Percentiles rank a stretch among this genome's conserved stretches.
Conservation (phyloP, 2,329 filamentous ascomycete species). For the Penicillium corylophilum region DNA sequence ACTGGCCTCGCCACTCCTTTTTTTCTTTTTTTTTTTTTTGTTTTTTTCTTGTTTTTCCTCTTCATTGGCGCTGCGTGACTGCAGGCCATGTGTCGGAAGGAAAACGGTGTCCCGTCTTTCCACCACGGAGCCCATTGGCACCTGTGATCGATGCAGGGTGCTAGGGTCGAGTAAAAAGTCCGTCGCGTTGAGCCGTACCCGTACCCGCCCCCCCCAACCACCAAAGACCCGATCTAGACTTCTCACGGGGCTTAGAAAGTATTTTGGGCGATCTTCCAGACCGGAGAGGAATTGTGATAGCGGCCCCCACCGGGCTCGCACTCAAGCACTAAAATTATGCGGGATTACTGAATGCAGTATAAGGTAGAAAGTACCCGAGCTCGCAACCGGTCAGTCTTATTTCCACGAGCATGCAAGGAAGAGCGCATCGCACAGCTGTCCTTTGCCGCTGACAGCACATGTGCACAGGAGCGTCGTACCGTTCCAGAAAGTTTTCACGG, state of each 20-base stretch:
- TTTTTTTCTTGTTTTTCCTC: conserved; percentile 2
- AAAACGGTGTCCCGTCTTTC: conserved; percentile 12
- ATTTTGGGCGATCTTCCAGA: background rate
- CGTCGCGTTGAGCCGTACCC: conserved; percentile 22
- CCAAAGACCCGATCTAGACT: background rate
- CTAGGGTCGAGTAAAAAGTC: conserved; percentile 10
- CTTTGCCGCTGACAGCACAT: conserved; percentile 7
- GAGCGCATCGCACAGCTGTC: background rate
- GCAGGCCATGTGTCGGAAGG: conserved; percentile 1
- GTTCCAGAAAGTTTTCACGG: conserved; percentile 15
- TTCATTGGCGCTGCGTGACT: background rate
- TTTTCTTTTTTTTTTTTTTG: conserved; percentile 9
- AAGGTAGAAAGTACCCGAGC: background rate
- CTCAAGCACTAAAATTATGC: background rate
- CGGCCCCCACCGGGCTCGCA: background rate
- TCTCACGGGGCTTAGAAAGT: background rate
- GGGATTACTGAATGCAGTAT: background rate
- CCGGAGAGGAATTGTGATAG: background rate
- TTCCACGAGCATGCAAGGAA: background rate
- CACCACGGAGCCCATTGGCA: conserved; percentile 5
- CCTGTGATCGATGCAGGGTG: conserved; percentile 27
- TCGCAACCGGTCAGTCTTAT: background rate
- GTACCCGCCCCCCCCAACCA: background rate
- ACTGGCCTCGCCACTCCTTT: background rate
- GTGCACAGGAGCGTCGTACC: conserved; percentile 6